phyloP scores from a whole-genome alignment of 2,329 filamentous ascomycete species.

The Meredithiella fracta region DNA sequence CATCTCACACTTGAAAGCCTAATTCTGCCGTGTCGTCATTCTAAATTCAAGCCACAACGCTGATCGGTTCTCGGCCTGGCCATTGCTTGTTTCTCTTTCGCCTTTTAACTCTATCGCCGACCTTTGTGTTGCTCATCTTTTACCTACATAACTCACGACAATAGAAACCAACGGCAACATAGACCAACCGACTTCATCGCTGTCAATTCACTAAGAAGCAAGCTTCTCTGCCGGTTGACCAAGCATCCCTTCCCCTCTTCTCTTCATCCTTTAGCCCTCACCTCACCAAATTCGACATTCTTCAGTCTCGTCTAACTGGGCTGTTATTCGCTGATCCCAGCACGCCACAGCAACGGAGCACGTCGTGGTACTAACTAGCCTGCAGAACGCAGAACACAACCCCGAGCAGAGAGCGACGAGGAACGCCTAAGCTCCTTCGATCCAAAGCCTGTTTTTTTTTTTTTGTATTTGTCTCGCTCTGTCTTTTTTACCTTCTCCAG shows the following conservation, averaged over 20 bases:
- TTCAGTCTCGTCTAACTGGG: no score
- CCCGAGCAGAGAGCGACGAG: background rate
- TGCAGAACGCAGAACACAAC: no score
- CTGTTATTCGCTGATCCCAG: no score
- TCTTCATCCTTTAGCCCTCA: background rate
- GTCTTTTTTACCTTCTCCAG: background rate
- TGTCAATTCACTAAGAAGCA: no score
- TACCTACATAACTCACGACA: no score
- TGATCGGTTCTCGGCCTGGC: background rate
- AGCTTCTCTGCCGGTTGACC: background rate
- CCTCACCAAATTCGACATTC: no score
- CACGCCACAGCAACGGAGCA: no score
- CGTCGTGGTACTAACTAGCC: no score
- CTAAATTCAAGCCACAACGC: background rate
- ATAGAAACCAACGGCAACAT: no score
- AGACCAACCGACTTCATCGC: no score
- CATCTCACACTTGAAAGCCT: background rate
- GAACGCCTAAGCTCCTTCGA: background rate
- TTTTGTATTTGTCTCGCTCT: constrained; percentile 1
- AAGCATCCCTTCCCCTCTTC: background rate
- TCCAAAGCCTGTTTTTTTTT: background rate
- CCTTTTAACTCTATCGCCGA: background rate
- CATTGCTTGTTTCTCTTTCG: background rate
- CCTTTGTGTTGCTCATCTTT: background rate
- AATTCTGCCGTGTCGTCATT: background rate